Base-by-base conservation (phyloP, 768 basidiomycete genomes). In the Leucosporidium creatinivorum region DNA sequence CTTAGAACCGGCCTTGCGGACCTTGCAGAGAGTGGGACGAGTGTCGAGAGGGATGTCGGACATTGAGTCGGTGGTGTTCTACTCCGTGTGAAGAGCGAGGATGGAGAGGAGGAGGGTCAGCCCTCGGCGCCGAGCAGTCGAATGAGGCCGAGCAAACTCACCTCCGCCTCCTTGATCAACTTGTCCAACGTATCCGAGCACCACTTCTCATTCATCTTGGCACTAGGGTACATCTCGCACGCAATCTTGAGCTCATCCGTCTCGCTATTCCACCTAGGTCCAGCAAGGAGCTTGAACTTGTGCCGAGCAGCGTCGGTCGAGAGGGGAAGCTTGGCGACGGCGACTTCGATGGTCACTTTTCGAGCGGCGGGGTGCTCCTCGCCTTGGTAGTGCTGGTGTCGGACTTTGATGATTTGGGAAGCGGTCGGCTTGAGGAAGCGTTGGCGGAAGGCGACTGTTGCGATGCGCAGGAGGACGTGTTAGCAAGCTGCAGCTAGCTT, bases 121-220 rank as follows among this genome's bases (percentile, higher is more conserved):
- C 89, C 74, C 86, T 87, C 39, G 39, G 39, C 55, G 28, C 13
- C 26, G 13, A 31, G 17, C 56, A 19, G 13, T 6, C 33, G n/a
- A 8, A 12, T 2, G 36, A 33, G n/a, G n/a, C 19, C 1, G 2
- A 49, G 6, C 59, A 69, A 26, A 84, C 91, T 73, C 76, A 96
- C 94, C 77, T 93, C 91, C 15, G 93, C 90, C 74, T 87, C 87
- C n/a, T 78, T 79, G 69, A 97, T 77, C 52, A 99, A 79, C 73
- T 83, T 80, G 75, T 93, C 89, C 63, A 99, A 78, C 21, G 85
- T 83, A 76, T 98, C 93, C 72, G 88, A 89, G 50, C 89, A 90
- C 89, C 91, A 94, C 78, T 93, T 94, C 74, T 94, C 81, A 78
- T 99, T 99, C 89, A 89, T 87, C 31, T 85, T 82, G 2, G 86